Evolutionary conservation across 2,329 filamentous ascomycete species (phyloP), one percentile per base, ranked within the genome.

Genomic region (Fusarium sp.): DNA sequence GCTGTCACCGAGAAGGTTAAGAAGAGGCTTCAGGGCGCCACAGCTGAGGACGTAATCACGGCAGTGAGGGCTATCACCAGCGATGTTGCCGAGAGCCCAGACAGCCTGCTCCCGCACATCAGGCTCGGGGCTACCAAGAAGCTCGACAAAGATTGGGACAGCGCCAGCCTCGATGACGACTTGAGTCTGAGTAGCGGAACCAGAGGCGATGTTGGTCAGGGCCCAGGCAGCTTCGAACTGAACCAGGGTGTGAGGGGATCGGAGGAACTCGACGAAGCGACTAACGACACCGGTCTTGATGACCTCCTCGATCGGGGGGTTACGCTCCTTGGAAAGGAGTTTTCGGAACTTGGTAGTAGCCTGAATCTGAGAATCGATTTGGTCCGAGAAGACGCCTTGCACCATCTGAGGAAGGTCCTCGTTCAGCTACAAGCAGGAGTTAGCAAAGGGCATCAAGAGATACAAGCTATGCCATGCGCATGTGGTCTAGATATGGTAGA

Each of bases 171-270:
- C 94, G 73, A 99, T 99, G 69, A 99, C 95, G 49, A 98, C 95
- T 80, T 99, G 95, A 63, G 95, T 99, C 82, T 99, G 95, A 71
- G 92, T 91, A 59, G 95, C 95, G 58, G 94, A 98, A 63, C 95
- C 95, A 45, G 94, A 98, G 61, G 95, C 95, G 79, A 99, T 99
- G 84, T 99, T 99, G 83, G 95, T 99, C 75, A 99, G 83, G 65
- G 95, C 95, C 95, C 95, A 99, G 39, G 95, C 95, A 73, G 95
- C 95, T 84, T 99, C 95, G 76, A 99, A 99, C 80, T 99, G 95
- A 53, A 99, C 95, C 44, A 99, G 87, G 31, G 95, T 98, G 80
- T 99, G 95, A 66, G 95, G 95, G 53, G 95, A 99, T 76, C 92
- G 91, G 61, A 99, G 89, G 80, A 99, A 99, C 79, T 97, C 93